Base-by-base conservation (phyloP, 2,329 filamentous ascomycete species). In the Botrytis tulipae region DNA sequence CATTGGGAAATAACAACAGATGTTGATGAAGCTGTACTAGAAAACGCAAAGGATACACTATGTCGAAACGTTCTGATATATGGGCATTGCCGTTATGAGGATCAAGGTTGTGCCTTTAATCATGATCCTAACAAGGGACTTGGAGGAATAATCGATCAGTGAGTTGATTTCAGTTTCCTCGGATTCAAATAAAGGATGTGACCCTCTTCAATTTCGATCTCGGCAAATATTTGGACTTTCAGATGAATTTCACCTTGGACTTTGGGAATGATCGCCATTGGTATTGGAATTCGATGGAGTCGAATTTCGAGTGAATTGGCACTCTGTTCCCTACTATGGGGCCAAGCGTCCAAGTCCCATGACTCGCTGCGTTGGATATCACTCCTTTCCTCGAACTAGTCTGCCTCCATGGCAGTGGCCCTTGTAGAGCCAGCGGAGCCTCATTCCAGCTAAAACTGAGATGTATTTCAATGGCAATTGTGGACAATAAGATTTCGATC, bases 11-110 rank as follows among this genome's bases (percentile, higher is more conserved):
- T 25, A n/a, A 67, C 37, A 59, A 51, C 10, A 32, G 44, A 62
- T 73, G 70, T 77, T 80, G 76, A 80, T 76, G 54, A 59, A 35
- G 63, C 37, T 65, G 73, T 73, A 63, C 73, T 77, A 92, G 91
- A 93, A 84, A 93, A 92, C 82, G 85, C 89, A 70, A 97, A 95
- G 84, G 94, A 97, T 82, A 97, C 93, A 10, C 88, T 95, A 73
- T 98, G 94, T 84, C 92, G 94, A 80, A 97, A 98, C 83, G 92
- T 98, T 75, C 88, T 94, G 75, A 97, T 98, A 79, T 97, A 97
- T 82, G 94, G 94, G 73, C 93, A 95, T 83, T 98, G 94, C 83
- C 92, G 94, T 76, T 97, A 94, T 83, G 93, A 97, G 84, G 93
- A 97, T 81, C 91, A 93, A 84, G 94, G 88, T 74, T 97, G 94